Percentiles rank a stretch among this genome's conserved stretches.
phyloP scores from a whole-genome alignment of 2,329 filamentous ascomycete genomes.

The Pseudocercospora cruenta region DNA sequence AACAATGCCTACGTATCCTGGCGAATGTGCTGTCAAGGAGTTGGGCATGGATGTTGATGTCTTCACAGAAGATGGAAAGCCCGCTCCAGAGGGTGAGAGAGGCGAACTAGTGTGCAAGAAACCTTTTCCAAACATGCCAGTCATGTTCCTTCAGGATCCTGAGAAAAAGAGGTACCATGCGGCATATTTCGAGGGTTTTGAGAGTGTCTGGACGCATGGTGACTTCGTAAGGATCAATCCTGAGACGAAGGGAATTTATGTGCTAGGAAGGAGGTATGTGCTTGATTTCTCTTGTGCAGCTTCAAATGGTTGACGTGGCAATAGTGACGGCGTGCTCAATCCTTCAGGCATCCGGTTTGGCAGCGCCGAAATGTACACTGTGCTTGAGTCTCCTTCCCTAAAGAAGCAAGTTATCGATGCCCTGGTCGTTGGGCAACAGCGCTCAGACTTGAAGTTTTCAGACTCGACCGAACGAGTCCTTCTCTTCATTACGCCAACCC shows the following conservation, averaged over 20 bases:
- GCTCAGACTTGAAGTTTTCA: slow-evolving; percentile 46
- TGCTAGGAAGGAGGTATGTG: slow-evolving; percentile 62
- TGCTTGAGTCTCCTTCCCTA: slow-evolving; percentile 68
- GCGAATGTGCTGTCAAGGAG: slow-evolving; percentile 57
- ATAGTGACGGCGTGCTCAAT: slow-evolving; percentile 72
- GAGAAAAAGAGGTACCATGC: slow-evolving; percentile 43
- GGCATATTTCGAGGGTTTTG: slow-evolving; percentile 49
- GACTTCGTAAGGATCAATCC: slow-evolving; percentile 75
- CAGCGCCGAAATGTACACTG: slow-evolving; percentile 74
- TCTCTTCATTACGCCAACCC: slow-evolving; percentile 50
- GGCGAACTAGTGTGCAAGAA: slow-evolving; percentile 72
- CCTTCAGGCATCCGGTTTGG: slow-evolving; percentile 77
- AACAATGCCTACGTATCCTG: slow-evolving; percentile 64
- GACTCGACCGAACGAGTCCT: slow-evolving; percentile 61
- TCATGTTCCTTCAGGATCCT: slow-evolving; percentile 48
- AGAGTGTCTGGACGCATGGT: slow-evolving; percentile 74
- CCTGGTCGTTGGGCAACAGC: slow-evolving; percentile 74
- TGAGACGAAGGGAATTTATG: slow-evolving; percentile 63
- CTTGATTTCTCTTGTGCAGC: background rate
- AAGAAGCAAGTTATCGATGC: slow-evolving; percentile 63
- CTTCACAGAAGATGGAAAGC: slow-evolving; percentile 59
- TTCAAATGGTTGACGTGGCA: background rate
- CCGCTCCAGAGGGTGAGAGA: slow-evolving; percentile 64
- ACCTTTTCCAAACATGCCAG: slow-evolving; percentile 74
- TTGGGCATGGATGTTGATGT: slow-evolving; percentile 58